Conservation (phyloP, 495 filamentous ascomycete species). For the Rusavskia elegans region DNA sequence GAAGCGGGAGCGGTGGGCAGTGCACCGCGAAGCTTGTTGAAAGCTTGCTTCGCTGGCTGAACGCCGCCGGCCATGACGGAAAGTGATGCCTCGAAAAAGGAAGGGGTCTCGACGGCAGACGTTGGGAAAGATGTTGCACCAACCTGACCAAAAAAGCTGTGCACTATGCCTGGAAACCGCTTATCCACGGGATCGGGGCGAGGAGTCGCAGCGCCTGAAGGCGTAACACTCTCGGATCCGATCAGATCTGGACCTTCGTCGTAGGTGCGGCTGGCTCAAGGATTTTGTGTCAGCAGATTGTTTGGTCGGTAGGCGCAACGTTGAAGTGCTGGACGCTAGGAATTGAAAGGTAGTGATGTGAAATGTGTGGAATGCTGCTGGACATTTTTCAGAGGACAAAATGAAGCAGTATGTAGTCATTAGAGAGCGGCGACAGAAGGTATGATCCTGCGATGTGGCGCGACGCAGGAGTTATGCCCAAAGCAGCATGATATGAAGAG, state of each 20-base stretch:
- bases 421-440: too few relatives aligned
- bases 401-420: too few relatives aligned
- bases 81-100: slow-evolving; percentile 20
- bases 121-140: slow-evolving; percentile 46
- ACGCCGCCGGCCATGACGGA: slow-evolving; percentile 11
- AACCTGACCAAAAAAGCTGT: slow-evolving; percentile 95
- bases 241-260: slow-evolving; percentile 64
- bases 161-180: slow-evolving; percentile 73
- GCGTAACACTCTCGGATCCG: slow-evolving; percentile 60
- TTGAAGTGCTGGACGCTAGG: not conserved
- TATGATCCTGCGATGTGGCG: too few relatives aligned
- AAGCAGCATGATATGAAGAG: not conserved
- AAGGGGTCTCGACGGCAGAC: slow-evolving; percentile 23
- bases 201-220: slow-evolving; percentile 73
- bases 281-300: slow-evolving; percentile 1
- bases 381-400: too few relatives aligned
- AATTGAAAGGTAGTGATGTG: not conserved
- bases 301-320: not conserved
- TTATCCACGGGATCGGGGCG: slow-evolving; percentile 82
- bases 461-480: too few relatives aligned
- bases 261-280: slow-evolving; percentile 24
- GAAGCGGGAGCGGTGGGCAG: slow-evolving; percentile 13
- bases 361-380: not conserved
- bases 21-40: not conserved
- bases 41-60: not conserved